phyloP scores from a whole-genome alignment of 2,329 filamentous ascomycete genomes.

The Neonectria punicea region DNA sequence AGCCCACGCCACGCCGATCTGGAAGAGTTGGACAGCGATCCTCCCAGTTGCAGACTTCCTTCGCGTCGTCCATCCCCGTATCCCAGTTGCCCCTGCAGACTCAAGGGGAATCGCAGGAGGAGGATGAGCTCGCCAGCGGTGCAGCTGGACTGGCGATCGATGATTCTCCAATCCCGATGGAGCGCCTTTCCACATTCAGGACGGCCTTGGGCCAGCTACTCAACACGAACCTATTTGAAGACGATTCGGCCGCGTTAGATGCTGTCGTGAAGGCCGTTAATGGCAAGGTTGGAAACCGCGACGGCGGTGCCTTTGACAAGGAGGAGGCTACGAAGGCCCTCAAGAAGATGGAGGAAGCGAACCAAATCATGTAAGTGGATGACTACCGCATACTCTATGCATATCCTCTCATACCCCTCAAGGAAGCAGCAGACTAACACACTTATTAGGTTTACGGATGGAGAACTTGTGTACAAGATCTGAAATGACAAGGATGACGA shows the following conservation, averaged over 20 bases:
- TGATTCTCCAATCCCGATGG: conserved; percentile 63
- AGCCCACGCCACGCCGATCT: conserved; percentile 54
- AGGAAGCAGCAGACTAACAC: conserved; percentile 33
- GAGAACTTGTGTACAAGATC: conserved; percentile 77
- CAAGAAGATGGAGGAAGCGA: conserved; percentile 80
- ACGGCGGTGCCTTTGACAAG: conserved; percentile 71
- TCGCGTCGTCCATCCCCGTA: conserved; percentile 82
- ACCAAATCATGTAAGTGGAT: conserved; percentile 88
- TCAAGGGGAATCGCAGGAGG: conserved; percentile 55
- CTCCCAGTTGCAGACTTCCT: conserved; percentile 66
- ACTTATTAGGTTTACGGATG: conserved; percentile 63
- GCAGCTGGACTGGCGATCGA: conserved; percentile 56
- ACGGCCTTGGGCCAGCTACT: conserved; percentile 85
- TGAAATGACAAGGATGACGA: conserved; percentile 48
- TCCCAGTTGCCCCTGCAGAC: conserved; percentile 71
- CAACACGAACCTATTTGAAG: conserved; percentile 83
- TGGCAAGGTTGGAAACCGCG: conserved; percentile 64
- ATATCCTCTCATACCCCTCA: neutral
- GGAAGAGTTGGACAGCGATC: conserved; percentile 52
- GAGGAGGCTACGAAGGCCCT: conserved; percentile 82
- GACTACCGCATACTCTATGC: no score
- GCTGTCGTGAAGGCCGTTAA: conserved; percentile 85
- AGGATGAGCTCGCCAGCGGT: conserved; percentile 56
- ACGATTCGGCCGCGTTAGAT: conserved; percentile 82
- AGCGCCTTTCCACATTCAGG: conserved; percentile 80